Conservation (phyloP, 2,329 filamentous ascomycete species). For the Penicillium thymicola region DNA sequence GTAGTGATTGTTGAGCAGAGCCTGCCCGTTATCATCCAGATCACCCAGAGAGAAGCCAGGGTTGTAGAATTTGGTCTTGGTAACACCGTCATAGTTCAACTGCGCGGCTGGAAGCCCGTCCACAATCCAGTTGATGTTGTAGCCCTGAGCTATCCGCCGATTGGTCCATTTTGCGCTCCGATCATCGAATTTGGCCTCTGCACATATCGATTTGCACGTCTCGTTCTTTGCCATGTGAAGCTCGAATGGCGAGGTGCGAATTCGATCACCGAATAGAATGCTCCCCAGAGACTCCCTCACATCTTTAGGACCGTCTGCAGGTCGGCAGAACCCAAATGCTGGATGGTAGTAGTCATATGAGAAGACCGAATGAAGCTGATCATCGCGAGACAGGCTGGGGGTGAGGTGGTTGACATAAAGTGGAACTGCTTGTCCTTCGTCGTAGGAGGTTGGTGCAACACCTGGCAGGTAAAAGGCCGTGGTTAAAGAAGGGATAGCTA, state of each 20-base stretch:
- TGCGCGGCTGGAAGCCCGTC: conserved; percentile 92
- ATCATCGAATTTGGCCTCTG: conserved; percentile 61
- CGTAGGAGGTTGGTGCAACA: conserved; percentile 90
- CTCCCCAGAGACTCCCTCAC: conserved; percentile 88
- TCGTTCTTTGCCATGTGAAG: conserved; percentile 84
- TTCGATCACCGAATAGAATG: conserved; percentile 95
- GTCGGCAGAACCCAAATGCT: conserved; percentile 82
- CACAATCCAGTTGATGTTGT: conserved; percentile 92
- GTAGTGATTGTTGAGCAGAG: conserved; percentile 87
- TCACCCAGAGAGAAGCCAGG: conserved; percentile 80
- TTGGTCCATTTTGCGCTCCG: conserved; percentile 76
- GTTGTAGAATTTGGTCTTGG: conserved; percentile 78
- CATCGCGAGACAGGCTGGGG: conserved; percentile 74
- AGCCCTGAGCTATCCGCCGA: conserved; percentile 74
- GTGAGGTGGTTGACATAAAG: conserved; percentile 91
- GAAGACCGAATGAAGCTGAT: conserved; percentile 84
- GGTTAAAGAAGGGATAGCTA: conserved; percentile 34
- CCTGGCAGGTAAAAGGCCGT: conserved; percentile 93
- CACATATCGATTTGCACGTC: conserved; percentile 78
- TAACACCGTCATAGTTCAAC: conserved; percentile 70
- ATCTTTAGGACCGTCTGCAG: conserved; percentile 70
- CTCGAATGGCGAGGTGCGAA: conserved; percentile 93
- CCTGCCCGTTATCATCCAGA: conserved; percentile 52
- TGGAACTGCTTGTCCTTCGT: conserved; percentile 72
- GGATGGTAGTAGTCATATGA: conserved; percentile 95